phyloP scores from a whole-genome alignment of 2,329 filamentous ascomycete genomes.

The Apiospora aurea region DNA sequence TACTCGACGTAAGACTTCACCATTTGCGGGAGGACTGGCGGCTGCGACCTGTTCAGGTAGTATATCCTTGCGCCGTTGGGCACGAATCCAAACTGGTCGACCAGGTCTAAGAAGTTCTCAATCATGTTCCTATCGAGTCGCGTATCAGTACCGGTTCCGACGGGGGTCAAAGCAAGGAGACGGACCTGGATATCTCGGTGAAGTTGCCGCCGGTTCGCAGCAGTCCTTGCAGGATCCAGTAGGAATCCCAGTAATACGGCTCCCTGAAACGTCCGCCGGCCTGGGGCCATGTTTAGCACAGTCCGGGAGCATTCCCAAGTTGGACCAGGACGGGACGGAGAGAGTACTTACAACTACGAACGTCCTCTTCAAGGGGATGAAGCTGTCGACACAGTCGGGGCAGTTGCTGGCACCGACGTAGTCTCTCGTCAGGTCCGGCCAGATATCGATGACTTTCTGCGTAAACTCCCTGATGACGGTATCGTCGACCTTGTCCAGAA shows the following conservation, averaged over 20 bases:
- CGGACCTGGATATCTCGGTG: slow-evolving; percentile 61
- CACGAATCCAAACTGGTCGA: slow-evolving; percentile 70
- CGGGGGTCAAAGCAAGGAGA: not conserved
- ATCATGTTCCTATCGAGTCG: slow-evolving; percentile 61
- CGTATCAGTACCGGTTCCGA: not conserved
- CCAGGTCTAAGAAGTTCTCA: slow-evolving; percentile 73
- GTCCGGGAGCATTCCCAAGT: no score
- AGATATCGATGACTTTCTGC: slow-evolving; percentile 70
- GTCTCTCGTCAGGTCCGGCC: slow-evolving; percentile 70
- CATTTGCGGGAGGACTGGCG: slow-evolving; percentile 71
- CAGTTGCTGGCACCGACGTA: slow-evolving; percentile 63
- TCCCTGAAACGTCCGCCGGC: slow-evolving; percentile 62
- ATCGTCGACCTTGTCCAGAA: slow-evolving; percentile 64
- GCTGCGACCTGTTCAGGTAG: slow-evolving; percentile 73
- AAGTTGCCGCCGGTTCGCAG: slow-evolving; percentile 70
- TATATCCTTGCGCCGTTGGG: slow-evolving; percentile 73
- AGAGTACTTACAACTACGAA: slow-evolving; percentile 60
- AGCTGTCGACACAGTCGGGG: slow-evolving; percentile 67
- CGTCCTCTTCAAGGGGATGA: slow-evolving; percentile 70
- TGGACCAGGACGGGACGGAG: not conserved
- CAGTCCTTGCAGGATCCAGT: slow-evolving; percentile 72
- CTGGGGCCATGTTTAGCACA: not conserved
- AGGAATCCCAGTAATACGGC: slow-evolving; percentile 76
- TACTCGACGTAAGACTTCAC: slow-evolving; percentile 69
- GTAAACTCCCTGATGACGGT: slow-evolving; percentile 66